Evolutionary conservation across 257 asterid genomes (phyloP).

Genomic region (Verbena officinalis): DNA sequence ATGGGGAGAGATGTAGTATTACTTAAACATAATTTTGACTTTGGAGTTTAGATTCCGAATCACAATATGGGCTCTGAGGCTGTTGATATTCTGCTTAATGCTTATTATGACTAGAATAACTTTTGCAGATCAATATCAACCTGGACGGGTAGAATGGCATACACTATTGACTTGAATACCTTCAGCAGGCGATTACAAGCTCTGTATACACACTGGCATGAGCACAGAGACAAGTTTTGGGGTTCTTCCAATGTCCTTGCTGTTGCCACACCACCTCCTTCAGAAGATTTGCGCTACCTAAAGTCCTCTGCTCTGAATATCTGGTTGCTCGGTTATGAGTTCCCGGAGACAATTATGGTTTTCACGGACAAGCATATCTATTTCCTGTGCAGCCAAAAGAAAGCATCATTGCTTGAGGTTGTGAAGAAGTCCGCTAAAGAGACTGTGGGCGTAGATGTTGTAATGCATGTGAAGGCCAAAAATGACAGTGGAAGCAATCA

Average conservation of each 20-base stretch:
- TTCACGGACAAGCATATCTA: slow-evolving; percentile 53
- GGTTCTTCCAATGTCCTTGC: slow-evolving; percentile 57
- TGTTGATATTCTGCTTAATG: no score
- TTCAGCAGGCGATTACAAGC: slow-evolving; percentile 51
- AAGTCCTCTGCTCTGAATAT: slow-evolving; percentile 66
- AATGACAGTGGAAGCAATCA: slow-evolving; percentile 51
- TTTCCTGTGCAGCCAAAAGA: slow-evolving; percentile 65
- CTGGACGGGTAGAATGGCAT: slow-evolving; percentile 30
- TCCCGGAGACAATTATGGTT: slow-evolving; percentile 75
- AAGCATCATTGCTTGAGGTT: slow-evolving; percentile 55
- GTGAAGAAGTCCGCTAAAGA: slow-evolving; percentile 58
- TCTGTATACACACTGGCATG: slow-evolving; percentile 59
- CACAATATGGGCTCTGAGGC: no score
- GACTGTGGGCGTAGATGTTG: slow-evolving; percentile 41
- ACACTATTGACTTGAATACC: slow-evolving; percentile 47
- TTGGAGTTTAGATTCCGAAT: no score
- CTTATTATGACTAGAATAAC: neutral
- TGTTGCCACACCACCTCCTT: slow-evolving; percentile 65
- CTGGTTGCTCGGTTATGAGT: slow-evolving; percentile 79
- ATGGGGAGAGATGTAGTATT: no score
- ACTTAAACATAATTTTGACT: no score
- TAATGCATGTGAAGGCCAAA: slow-evolving; percentile 55
- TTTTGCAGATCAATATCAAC: neutral
- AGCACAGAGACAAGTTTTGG: slow-evolving; percentile 55
- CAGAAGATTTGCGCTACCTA: slow-evolving; percentile 70